phyloP scores from a whole-genome alignment of 106 monocot species.

The Allium fistulosum region DNA sequence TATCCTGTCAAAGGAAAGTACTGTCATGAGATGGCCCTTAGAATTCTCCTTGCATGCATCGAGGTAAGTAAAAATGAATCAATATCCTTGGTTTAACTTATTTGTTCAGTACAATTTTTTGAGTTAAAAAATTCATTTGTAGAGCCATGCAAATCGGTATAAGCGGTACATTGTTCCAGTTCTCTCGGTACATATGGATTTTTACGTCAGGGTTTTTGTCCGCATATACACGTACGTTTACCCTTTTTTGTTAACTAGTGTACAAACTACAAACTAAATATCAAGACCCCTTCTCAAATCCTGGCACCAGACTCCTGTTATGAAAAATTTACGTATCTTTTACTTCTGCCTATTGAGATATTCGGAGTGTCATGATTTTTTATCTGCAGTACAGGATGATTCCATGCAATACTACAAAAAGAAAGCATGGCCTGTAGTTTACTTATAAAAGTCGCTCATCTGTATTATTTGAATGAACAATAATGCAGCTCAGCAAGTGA shows the following conservation, averaged over 20 bases:
- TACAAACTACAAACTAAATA: too few relatives aligned
- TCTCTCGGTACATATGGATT: conserved; percentile 94
- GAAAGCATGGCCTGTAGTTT: too few relatives aligned
- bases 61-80: conserved; percentile 41
- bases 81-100: neutral
- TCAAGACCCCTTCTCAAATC: too few relatives aligned
- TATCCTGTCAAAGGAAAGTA: conserved; percentile 93
- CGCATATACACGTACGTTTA: conserved; percentile 72
- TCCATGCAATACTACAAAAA: too few relatives aligned
- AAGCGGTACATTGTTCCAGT: conserved; percentile 91
- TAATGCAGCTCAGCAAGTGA: conserved; percentile 67
- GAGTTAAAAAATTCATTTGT: neutral
- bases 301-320: too few relatives aligned
- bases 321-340: too few relatives aligned
- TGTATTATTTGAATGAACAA: neutral
- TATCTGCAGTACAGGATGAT: too few relatives aligned
- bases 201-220: conserved; percentile 95
- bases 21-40: conserved; percentile 92
- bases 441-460: too few relatives aligned
- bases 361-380: too few relatives aligned
- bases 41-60: conserved; percentile 91
- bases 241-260: neutral
- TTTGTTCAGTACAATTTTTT: neutral
- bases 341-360: too few relatives aligned
- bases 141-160: conserved; percentile 98